These are phyloP conservation scores for Lactarius hengduanensis DNA, from an alignment of 768 basidiomycete species.

Conservation along the genomic window DNA sequence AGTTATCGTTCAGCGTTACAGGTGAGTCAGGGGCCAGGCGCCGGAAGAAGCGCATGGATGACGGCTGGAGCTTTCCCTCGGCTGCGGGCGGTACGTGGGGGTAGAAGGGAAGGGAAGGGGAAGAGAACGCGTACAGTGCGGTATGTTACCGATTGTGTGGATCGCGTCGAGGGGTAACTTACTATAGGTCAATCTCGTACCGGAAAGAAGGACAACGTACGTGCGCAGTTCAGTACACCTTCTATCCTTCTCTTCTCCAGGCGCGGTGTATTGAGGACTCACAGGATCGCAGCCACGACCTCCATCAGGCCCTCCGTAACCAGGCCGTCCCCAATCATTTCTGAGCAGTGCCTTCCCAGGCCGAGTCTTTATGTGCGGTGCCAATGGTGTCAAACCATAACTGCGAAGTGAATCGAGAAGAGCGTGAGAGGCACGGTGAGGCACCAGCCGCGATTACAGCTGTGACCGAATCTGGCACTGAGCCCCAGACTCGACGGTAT, in stretches of 20 bases:
- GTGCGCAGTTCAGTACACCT: too few relatives aligned
- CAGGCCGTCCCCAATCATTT: too few relatives aligned
- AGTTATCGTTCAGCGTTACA: constrained; percentile 65
- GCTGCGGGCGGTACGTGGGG: constrained; percentile 38
- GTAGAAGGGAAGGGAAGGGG: neutral
- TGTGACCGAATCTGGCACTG: too few relatives aligned
- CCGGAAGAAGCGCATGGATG: constrained; percentile 69
- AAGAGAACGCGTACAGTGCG: constrained; percentile 52
- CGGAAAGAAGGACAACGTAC: constrained; percentile 51
- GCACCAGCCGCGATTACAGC: too few relatives aligned
- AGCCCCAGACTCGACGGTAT: too few relatives aligned
- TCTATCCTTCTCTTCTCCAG: neutral
- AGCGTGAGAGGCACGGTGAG: too few relatives aligned
- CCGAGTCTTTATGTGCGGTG: too few relatives aligned
- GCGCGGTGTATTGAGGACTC: constrained; percentile 33
- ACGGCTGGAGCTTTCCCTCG: constrained; percentile 57
- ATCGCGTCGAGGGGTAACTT: constrained; percentile 73
- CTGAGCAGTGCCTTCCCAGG: too few relatives aligned
- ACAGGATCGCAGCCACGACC: constrained; percentile 58
- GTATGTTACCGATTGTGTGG: constrained; percentile 66
- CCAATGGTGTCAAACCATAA: too few relatives aligned
- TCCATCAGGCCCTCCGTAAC: constrained; percentile 52
- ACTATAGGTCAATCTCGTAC: constrained; percentile 54
- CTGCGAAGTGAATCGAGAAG: too few relatives aligned
- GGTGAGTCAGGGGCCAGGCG: constrained; percentile 65